phyloP scores from a whole-genome alignment of 129 eudicot species.

The Lactuca sativa region DNA sequence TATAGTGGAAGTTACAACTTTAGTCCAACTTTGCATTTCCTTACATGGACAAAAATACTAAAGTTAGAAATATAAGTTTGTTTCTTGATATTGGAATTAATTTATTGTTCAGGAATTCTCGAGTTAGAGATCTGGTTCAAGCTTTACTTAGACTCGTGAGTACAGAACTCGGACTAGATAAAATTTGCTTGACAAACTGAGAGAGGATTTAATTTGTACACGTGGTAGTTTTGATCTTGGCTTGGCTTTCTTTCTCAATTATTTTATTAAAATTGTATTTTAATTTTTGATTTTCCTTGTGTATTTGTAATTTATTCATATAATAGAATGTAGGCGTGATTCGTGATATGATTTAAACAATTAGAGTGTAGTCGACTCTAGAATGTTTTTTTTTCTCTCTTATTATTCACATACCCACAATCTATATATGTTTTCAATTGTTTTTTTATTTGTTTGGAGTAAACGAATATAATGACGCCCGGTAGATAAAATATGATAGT shows the following conservation, averaged over 20 bases:
- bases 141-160: conserved; percentile 68
- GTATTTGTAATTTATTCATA: background rate
- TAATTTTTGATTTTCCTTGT: background rate
- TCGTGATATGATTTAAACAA: background rate
- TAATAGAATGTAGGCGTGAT: background rate
- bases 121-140: conserved; percentile 88
- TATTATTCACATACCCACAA: background rate
- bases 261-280: too few species aligned
- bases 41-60: background rate
- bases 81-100: background rate
- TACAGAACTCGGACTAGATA: conserved; percentile 58
- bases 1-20: too few species aligned
- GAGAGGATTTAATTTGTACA: background rate
- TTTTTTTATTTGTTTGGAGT: background rate
- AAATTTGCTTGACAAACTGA: conserved; percentile 33
- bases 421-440: background rate
- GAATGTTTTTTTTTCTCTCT: background rate
- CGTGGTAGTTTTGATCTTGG: background rate
- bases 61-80: background rate
- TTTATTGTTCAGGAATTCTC: conserved; percentile 58
- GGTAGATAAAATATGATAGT: too few species aligned
- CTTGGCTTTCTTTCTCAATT: background rate
- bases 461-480: background rate
- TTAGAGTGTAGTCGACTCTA: background rate
- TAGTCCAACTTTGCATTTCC: too few species aligned